Evolutionary conservation across 2,329 filamentous ascomycete genomes (phyloP).

Genomic region (Aspergillus ruber): DNA sequence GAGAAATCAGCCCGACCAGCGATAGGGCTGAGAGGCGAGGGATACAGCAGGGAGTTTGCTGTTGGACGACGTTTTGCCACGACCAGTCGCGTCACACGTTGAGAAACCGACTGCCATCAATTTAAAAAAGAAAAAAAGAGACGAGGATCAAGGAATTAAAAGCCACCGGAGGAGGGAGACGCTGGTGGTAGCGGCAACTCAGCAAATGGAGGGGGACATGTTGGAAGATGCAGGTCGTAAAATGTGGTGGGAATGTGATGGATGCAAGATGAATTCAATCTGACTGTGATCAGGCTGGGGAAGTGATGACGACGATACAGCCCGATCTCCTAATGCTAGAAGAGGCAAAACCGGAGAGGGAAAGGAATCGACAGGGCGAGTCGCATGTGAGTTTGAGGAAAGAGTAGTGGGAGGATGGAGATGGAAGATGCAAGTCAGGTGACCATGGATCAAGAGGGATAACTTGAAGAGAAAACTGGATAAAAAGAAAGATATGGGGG

Average conservation of each 20-base stretch:
- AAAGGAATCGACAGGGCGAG: neutral
- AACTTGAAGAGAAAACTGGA: neutral
- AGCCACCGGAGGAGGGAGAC: neutral
- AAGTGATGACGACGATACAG: too few relatives aligned
- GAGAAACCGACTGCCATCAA: neutral
- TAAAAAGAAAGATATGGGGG: slow-evolving; percentile 1
- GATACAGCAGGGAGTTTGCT: neutral
- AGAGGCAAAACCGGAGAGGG: neutral
- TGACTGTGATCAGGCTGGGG: too few relatives aligned
- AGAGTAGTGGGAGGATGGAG: slow-evolving; percentile 6
- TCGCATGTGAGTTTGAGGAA: slow-evolving; percentile 1
- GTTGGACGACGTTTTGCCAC: neutral
- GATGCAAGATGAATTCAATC: too few relatives aligned
- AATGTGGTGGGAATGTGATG: too few relatives aligned
- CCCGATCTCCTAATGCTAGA: too few relatives aligned
- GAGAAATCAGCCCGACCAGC: neutral
- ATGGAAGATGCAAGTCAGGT: slow-evolving; percentile 1
- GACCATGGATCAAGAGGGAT: neutral
- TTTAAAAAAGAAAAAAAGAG: neutral
- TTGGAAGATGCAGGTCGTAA: too few relatives aligned
- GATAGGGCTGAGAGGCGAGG: neutral
- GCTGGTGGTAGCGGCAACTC: neutral
- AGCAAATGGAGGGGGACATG: too few relatives aligned
- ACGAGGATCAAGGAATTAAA: neutral
- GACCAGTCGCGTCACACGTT: neutral